phyloP scores from a whole-genome alignment of 805 yeast species.

The Saturnispora besseyi region DNA sequence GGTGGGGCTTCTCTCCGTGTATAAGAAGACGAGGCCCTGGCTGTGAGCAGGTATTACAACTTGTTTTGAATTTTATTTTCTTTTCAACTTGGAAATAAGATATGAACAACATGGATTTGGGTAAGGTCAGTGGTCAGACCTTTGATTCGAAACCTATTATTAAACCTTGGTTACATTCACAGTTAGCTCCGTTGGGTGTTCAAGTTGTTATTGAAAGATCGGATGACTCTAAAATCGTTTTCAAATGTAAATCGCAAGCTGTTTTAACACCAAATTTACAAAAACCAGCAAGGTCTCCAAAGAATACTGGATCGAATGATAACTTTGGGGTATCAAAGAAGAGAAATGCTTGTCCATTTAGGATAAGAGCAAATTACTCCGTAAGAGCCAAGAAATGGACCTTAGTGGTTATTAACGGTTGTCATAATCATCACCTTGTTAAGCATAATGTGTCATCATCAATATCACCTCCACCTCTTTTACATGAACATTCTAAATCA shows the following conservation, averaged over 20 bases:
- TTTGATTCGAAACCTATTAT: slow-evolving; percentile 39
- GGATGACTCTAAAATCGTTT: slow-evolving; percentile 51
- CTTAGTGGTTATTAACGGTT: slow-evolving; percentile 49
- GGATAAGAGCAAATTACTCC: slow-evolving; percentile 55
- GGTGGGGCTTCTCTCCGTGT: slow-evolving; percentile 1
- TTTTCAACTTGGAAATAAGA: too few relatives aligned
- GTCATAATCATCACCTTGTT: slow-evolving; percentile 44
- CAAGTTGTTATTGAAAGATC: slow-evolving; percentile 54
- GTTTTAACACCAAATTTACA: not conserved
- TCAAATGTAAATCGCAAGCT: slow-evolving; percentile 43
- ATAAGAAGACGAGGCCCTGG: too few relatives aligned
- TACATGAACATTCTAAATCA: not conserved
- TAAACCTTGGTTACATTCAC: slow-evolving; percentile 53
- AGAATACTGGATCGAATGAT: not conserved
- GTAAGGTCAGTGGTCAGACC: slow-evolving; percentile 11
- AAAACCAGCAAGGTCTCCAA: not conserved
- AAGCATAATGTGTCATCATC: not conserved
- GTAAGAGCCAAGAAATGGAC: slow-evolving; percentile 46
- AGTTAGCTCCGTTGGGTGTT: slow-evolving; percentile 40
- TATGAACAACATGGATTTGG: not conserved
- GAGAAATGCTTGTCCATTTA: slow-evolving; percentile 45
- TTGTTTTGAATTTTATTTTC: too few relatives aligned
- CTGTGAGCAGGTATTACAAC: too few relatives aligned
- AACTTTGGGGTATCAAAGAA: not conserved
- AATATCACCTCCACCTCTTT: not conserved